These are phyloP conservation scores for Marasmius fiardii DNA, from an alignment of 1,284 basidiomycete genomes.

Conservation along the genomic window DNA sequence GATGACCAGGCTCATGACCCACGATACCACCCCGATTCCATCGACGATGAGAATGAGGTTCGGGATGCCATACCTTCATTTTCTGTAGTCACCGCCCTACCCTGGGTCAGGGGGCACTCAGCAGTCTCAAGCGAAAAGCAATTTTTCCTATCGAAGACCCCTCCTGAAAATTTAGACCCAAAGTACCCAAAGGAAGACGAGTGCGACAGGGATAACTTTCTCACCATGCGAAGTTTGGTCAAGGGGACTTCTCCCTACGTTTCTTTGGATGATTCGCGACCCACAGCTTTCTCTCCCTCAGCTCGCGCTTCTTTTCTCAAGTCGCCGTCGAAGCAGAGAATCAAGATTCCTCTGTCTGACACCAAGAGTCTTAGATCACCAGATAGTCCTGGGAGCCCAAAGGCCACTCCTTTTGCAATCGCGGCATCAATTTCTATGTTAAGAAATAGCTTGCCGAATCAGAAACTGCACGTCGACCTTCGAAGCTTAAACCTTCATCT, in stretches of 20 bases:
- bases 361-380: background rate
- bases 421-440: conserved; percentile 9
- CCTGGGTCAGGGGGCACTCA: background rate
- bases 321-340: background rate
- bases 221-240: conserved; percentile 31
- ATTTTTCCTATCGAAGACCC: background rate
- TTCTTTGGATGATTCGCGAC: conserved; percentile 38
- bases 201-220: conserved; percentile 26
- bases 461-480: conserved; percentile 49
- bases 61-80: conserved; percentile 30
- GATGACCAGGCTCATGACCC: conserved; percentile 6
- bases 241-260: conserved; percentile 40
- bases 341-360: background rate
- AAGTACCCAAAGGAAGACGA: conserved; percentile 4
- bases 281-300: conserved; percentile 39
- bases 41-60: conserved; percentile 28
- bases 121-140: background rate
- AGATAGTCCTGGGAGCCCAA: background rate
- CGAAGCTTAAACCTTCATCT: conserved; percentile 59
- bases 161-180: background rate
- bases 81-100: background rate
- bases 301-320: conserved; percentile 23
- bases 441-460: conserved; percentile 42
- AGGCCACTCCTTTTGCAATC: background rate
- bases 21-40: background rate